phyloP scores from a whole-genome alignment of 2,329 filamentous ascomycete species.

The Clarireedia homoeocarpa region DNA sequence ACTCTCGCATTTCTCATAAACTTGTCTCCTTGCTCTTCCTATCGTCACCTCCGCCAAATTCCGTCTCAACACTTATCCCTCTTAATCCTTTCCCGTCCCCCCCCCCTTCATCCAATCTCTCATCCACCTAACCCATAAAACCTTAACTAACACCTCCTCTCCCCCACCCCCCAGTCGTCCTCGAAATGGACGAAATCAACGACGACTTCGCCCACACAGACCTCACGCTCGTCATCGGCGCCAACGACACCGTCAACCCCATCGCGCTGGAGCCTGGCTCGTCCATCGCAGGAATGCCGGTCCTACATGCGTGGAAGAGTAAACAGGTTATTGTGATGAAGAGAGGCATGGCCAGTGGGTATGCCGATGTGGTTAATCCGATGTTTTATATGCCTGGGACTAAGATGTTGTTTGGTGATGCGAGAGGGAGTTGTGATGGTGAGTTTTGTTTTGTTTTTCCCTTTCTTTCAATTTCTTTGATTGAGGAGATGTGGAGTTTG shows the following conservation, averaged over 20 bases:
- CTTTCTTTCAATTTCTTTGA: constrained; percentile 5
- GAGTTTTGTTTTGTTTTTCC: constrained; percentile 12
- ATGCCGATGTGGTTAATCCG: constrained; percentile 85
- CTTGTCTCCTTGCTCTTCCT: too few relatives aligned
- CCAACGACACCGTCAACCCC: constrained; percentile 89
- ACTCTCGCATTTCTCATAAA: background rate
- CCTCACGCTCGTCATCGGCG: constrained; percentile 80
- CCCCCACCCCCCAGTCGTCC: constrained; percentile 44
- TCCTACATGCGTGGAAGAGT: constrained; percentile 87
- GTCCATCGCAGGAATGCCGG: constrained; percentile 86
- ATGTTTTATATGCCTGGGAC: constrained; percentile 91
- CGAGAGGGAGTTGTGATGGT: constrained; percentile 77
- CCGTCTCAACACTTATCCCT: background rate
- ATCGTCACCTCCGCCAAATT: too few relatives aligned
- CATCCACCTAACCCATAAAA: background rate
- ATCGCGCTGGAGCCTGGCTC: constrained; percentile 78
- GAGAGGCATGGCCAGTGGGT: constrained; percentile 79
- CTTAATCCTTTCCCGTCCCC: background rate
- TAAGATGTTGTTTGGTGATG: constrained; percentile 89
- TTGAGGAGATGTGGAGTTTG: background rate
- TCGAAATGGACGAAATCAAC: constrained; percentile 69
- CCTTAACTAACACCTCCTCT: constrained; percentile 9
- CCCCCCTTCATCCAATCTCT: background rate
- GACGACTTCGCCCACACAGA: constrained; percentile 85
- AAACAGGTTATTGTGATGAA: constrained; percentile 94